Percentiles rank a stretch among this genome's conserved stretches.
These are phyloP conservation scores for Phytopythium kandeliae DNA, from an alignment of 352 stramenopile species.

Conservation along the genomic window DNA sequence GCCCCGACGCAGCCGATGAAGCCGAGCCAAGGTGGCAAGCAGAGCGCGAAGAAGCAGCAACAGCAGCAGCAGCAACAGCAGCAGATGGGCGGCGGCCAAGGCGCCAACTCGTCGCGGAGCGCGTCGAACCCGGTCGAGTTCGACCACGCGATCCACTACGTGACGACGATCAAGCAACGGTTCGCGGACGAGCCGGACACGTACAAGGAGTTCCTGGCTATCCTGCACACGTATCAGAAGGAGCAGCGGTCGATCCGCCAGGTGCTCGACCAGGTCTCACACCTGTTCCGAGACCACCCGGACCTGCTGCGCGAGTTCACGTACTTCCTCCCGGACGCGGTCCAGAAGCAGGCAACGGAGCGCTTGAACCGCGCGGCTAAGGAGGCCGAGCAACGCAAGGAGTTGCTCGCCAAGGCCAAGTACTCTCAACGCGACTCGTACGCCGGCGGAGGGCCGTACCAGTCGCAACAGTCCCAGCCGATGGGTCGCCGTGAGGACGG, in stretches of 20 bases:
- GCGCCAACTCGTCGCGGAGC: constrained; percentile 27
- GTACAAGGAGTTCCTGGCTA: constrained; percentile 99
- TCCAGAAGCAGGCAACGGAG: constrained; percentile 96
- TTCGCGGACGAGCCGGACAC: constrained; percentile 97
- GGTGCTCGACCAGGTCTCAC: constrained; percentile 96
- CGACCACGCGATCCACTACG: constrained; percentile 99
- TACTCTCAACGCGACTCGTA: constrained; percentile 16
- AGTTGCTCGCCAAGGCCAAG: constrained; percentile 54
- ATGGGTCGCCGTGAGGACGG: constrained; percentile 31
- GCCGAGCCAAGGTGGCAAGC: constrained; percentile 29
- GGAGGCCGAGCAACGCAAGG: constrained; percentile 90
- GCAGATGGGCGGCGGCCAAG: constrained; percentile 4
- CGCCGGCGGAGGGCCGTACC: constrained; percentile 16
- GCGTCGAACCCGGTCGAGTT: constrained; percentile 95
- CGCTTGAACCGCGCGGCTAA: constrained; percentile 93
- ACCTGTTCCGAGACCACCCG: constrained; percentile 98
- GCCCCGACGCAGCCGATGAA: constrained; percentile 20
- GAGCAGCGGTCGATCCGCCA: constrained; percentile 98
- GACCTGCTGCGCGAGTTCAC: constrained; percentile 99
- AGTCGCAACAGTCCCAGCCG: constrained; percentile 17
- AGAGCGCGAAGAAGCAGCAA: constrained; percentile 48
- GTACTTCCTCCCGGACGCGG: constrained; percentile 98
- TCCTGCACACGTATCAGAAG: constrained; percentile 99
- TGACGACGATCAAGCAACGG: constrained; percentile 98
- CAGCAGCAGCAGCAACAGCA: constrained; percentile 16